These are phyloP conservation scores for Oryza coarctata DNA, from an alignment of 176 grass and related monocot genomes.

Conservation along the genomic window DNA sequence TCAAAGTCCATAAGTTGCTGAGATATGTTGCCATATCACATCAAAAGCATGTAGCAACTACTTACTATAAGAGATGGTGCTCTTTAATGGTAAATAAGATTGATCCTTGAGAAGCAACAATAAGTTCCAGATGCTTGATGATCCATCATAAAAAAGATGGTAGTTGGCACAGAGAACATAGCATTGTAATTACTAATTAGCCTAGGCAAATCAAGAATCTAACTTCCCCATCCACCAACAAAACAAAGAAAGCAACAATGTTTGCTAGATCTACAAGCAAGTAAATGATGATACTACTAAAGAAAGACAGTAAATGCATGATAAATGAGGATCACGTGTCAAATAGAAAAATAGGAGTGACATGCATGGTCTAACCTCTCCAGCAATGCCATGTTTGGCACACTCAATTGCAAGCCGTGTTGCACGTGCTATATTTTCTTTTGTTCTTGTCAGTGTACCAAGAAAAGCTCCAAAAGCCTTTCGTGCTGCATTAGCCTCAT, in stretches of 20 bases:
- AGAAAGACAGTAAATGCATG: neutral
- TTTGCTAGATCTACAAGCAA: slow-evolving; percentile 35
- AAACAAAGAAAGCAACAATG: slow-evolving; percentile 21
- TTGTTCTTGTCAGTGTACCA: slow-evolving; percentile 75
- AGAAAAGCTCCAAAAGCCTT: slow-evolving; percentile 81
- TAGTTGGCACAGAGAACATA: slow-evolving; percentile 14
- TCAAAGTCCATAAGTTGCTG: neutral
- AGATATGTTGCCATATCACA: neutral
- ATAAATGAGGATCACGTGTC: neutral
- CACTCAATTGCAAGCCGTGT: slow-evolving; percentile 94
- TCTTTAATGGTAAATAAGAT: neutral
- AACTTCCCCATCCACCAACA: slow-evolving; percentile 26
- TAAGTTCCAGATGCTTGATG: neutral
- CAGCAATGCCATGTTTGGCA: slow-evolving; percentile 86
- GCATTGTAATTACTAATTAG: slow-evolving; percentile 17
- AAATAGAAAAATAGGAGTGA: slow-evolving; percentile 5
- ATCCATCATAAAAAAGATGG: slow-evolving; percentile 1
- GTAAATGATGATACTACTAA: slow-evolving; percentile 27
- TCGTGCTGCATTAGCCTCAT: slow-evolving; percentile 60
- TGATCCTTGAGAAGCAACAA: neutral
- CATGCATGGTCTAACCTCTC: slow-evolving; percentile 73
- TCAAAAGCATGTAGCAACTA: neutral
- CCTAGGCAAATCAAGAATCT: slow-evolving; percentile 10
- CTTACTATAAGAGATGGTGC: neutral
- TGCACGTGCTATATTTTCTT: slow-evolving; percentile 90